Evolutionary conservation across 2,329 filamentous ascomycete genomes (phyloP).

Genomic region (Podosphaera aphanis): DNA sequence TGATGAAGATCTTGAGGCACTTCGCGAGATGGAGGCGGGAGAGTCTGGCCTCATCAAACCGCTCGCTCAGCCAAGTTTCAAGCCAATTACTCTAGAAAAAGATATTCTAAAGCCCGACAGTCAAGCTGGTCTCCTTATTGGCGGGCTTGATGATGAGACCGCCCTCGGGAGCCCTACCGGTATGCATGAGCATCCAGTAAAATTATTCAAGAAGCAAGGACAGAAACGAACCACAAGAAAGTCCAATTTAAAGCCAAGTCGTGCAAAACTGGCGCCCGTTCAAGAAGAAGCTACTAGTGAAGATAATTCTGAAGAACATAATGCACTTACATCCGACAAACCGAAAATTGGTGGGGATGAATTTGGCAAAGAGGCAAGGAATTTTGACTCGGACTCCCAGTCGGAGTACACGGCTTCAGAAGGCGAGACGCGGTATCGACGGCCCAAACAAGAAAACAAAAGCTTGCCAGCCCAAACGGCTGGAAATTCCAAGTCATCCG

Average conservation of each 20-base stretch:
- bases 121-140: constrained; percentile 23
- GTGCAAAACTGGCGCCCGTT: constrained; percentile 22
- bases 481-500: constrained; percentile 25
- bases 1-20: constrained; percentile 51
- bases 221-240: constrained; percentile 55
- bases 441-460: constrained; percentile 12
- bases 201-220: constrained; percentile 60
- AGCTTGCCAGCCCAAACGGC: constrained; percentile 10
- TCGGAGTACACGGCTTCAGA: constrained; percentile 16
- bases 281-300: too few species aligned
- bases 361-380: constrained; percentile 9
- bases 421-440: constrained; percentile 15
- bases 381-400: constrained; percentile 14
- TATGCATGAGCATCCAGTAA: constrained; percentile 33
- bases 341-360: not conserved
- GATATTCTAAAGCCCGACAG: constrained; percentile 21
- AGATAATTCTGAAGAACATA: constrained; percentile 17
- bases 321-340: constrained; percentile 4
- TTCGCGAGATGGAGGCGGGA: constrained; percentile 44
- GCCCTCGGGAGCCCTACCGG: constrained; percentile 27
- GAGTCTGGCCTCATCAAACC: constrained; percentile 6
- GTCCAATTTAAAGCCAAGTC: constrained; percentile 36
- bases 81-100: not conserved
- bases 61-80: constrained; percentile 7
- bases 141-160: constrained; percentile 40